phyloP scores from a whole-genome alignment of 257 asterid genomes.

The Forsythia suspensa region DNA sequence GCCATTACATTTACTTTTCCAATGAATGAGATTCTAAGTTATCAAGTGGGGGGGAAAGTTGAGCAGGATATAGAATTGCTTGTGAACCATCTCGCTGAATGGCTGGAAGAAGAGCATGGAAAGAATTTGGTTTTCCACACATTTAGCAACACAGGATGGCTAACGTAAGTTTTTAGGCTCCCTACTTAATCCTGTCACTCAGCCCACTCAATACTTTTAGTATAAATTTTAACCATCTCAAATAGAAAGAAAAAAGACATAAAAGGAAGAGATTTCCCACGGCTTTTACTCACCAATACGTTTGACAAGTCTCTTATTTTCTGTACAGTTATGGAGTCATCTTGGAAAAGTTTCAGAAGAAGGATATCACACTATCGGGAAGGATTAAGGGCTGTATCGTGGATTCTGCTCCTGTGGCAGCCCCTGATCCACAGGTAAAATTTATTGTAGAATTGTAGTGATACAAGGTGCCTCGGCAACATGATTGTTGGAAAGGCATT shows the following conservation, averaged over 20 bases:
- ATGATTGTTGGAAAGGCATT: not conserved
- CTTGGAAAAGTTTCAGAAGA: slow-evolving; percentile 77
- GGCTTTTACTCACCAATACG: not conserved
- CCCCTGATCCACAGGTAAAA: slow-evolving; percentile 84
- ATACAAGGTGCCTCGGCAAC: not conserved
- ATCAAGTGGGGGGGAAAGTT: slow-evolving; percentile 89
- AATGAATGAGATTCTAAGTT: slow-evolving; percentile 77
- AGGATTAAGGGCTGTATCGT: slow-evolving; percentile 82
- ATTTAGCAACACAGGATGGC: slow-evolving; percentile 93
- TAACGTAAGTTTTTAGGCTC: slow-evolving; percentile 57
- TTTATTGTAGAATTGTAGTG: slow-evolving; percentile 14
- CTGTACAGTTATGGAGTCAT: slow-evolving; percentile 74
- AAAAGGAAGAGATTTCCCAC: too few species aligned
- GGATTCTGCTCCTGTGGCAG: slow-evolving; percentile 93
- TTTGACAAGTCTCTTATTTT: slow-evolving; percentile 25
- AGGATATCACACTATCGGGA: slow-evolving; percentile 53
- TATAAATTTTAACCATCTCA: not conserved
- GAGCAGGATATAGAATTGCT: slow-evolving; percentile 75
- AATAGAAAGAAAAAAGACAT: not conserved
- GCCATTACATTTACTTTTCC: slow-evolving; percentile 89
- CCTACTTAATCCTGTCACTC: not conserved
- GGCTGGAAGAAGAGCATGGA: slow-evolving; percentile 88
- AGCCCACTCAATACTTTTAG: not conserved
- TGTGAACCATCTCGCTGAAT: slow-evolving; percentile 81
- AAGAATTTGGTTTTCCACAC: slow-evolving; percentile 90